Base-by-base conservation (phyloP, 1,284 basidiomycete species). In the Leccinum huronense region DNA sequence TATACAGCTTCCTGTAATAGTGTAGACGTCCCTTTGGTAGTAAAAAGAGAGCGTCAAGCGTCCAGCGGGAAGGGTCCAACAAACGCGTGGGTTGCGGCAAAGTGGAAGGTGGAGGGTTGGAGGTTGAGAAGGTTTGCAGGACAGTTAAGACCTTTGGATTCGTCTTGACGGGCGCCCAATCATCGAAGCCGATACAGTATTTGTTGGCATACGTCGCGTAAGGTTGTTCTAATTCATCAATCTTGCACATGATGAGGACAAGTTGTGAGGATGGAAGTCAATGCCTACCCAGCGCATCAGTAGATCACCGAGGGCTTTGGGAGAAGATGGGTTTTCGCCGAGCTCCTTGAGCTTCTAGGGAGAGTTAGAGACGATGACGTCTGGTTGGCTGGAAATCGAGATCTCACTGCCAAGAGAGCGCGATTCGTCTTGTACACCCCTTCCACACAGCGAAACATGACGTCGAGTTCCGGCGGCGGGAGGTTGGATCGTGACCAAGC, bases 401-500 rank as follows among this genome's bases (percentile, higher is more conserved):
- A 9, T 70, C 91, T 72, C 70, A 95, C 94, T 53, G 83, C 80
- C 61, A 91, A 84, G 69, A 99, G 85, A 1, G 83, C 78, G 64
- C 95, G 87, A 77, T 97, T 98, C 48, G 93, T 91, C 73, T 95
- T 93, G 80, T 96, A 98, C 27, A 98, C 87, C 27, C 84, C 85
- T 77, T 99, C 97, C 58, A 98, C 86, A 71, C 90, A 90, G 68
- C 97, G 85, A 78, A 99, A 99, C 93, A 99, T 96, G 61, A 84
- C 80, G 76, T 99, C 97, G 45, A 99, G 85, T 71, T 94, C 91
- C 13, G 86, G 86, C 2, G 97, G 97, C 16, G 97, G 97, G 54
- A 99, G 89, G 77, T 98, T 97, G 57, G 89, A 87, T 51, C 94
- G 83, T 13, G 95, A 98, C 97, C 97, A 99, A 61, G 97, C 97